Base-by-base conservation (phyloP, 163 green algal genomes). In the Botryococcus braunii region DNA sequence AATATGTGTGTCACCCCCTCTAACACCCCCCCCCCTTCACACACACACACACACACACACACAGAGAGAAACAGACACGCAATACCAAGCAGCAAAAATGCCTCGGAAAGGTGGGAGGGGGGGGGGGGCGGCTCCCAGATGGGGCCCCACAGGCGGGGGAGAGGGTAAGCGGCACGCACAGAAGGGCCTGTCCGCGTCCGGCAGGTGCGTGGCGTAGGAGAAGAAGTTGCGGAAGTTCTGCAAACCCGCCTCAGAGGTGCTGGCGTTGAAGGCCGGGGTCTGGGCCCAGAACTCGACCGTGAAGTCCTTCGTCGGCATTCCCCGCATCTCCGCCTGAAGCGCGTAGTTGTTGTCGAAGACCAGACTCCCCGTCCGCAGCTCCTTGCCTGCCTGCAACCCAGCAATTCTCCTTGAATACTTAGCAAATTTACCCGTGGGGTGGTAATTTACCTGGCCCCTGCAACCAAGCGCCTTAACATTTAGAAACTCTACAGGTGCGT, bases 261-360 rank as follows among this genome's bases (percentile, higher is more conserved):
- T 55, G 11, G 25, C 2, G 36, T 68, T 65, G 56, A 71, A 79
- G 34, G 69, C 70, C 35, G 81, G 74, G 3, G 80, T 88, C 48
- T 71, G 63, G 0, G 80, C 88, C 89, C 88, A 96, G 52, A 96
- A 86, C 76, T 93, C 88, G 13, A 96, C 66, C 0, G 77, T 89
- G 50, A 95, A 83, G 77, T 83, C 79, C 27, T 68, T 63, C 6
- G 38, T 62, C 4, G 83, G 80, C 80, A 89, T 89, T 40, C 60
- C 71, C 23, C 36, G 69, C 43, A 83, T 43, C 4, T 64, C 62
- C 43, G 77, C 75, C 70, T 89, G 86, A 34, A 92, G 66, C 3
- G 87, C 89, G 36, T 91, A 82, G 80, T 92, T 93, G 82, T 95
- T 95, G 27, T 83, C 77, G 72, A 95, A 92, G 63, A 70, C 66